Percentiles rank a stretch among this genome's conserved stretches.
phyloP scores from a whole-genome alignment of 208 protist genomes.

The Crithidia sp. region DNA sequence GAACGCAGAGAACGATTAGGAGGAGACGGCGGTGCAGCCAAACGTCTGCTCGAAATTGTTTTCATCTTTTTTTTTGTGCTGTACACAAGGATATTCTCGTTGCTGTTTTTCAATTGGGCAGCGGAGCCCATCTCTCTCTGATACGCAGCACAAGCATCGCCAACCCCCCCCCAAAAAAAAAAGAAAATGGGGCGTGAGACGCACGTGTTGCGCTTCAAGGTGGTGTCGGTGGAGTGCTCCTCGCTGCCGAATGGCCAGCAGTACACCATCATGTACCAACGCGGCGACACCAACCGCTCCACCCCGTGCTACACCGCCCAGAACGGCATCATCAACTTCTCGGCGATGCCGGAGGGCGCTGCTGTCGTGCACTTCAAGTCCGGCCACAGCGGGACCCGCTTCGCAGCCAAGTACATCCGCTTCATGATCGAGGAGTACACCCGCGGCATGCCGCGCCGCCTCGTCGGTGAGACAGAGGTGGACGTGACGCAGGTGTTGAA shows the following conservation, averaged over 20 bases:
- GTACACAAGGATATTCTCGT: not conserved
- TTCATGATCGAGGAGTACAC: conserved; percentile 87
- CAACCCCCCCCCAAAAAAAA: not conserved
- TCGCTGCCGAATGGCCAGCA: conserved; percentile 70
- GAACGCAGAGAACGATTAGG: too few species aligned
- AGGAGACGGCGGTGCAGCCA: too few species aligned
- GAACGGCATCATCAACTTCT: conserved; percentile 75
- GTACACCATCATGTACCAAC: conserved; percentile 83
- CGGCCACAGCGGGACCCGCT: conserved; percentile 48
- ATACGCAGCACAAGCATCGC: too few species aligned
- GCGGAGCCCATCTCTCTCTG: not conserved
- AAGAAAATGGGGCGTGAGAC: conserved; percentile 53
- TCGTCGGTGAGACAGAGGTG: conserved; percentile 72
- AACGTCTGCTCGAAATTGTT: too few species aligned
- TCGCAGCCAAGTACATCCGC: conserved; percentile 80
- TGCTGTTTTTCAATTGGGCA: not conserved
- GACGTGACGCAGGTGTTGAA: conserved; percentile 69
- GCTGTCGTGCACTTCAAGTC: conserved; percentile 84
- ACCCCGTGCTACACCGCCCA: conserved; percentile 77
- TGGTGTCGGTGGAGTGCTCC: conserved; percentile 65
- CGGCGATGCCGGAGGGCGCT: conserved; percentile 79
- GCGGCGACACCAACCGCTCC: conserved; percentile 70
- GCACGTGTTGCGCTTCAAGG: conserved; percentile 83
- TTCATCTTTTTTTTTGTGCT: not conserved
- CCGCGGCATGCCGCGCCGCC: conserved; percentile 59